Evolutionary conservation across 1,284 basidiomycete species (phyloP).

Genomic region (Papiliotrema nemorosa): DNA sequence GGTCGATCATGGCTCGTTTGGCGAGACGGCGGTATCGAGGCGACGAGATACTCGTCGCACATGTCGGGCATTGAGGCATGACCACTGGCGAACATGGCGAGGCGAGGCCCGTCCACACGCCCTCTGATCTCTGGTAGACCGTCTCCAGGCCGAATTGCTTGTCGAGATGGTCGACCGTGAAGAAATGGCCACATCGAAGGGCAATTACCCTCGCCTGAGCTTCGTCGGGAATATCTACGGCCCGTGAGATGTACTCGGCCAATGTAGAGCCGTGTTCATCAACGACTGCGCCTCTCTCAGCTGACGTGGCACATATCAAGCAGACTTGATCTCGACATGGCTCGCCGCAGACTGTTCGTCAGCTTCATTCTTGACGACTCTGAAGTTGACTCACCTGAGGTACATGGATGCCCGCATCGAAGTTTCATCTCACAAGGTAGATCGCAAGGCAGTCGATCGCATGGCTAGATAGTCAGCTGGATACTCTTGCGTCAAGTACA

Average conservation of each 20-base stretch:
- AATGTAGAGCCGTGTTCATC: neutral
- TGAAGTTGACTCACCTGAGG: conserved; percentile 49
- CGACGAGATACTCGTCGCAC: conserved; percentile 55
- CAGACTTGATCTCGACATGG: neutral
- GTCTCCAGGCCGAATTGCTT: conserved; percentile 43
- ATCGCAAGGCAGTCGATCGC: conserved; percentile 65
- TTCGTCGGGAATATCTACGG: neutral
- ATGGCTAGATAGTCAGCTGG: no score
- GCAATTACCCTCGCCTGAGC: neutral
- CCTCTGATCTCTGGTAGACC: conserved; percentile 22
- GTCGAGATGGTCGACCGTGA: conserved; percentile 11
- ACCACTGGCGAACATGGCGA: conserved; percentile 46
- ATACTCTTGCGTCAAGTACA: no score
- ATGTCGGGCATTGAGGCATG: conserved; percentile 59
- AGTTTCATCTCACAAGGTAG: conserved; percentile 55
- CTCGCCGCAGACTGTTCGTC: neutral
- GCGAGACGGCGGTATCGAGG: conserved; percentile 60
- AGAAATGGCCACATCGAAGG: neutral
- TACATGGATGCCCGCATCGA: conserved; percentile 62
- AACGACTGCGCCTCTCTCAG: neutral
- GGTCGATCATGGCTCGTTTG: conserved; percentile 61
- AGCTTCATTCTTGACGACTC: neutral
- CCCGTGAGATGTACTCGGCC: no score
- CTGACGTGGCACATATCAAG: neutral
- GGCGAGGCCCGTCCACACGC: conserved; percentile 52